Evolutionary conservation across 2,329 filamentous ascomycete species (phyloP).

Genomic region (Fulvia fulva): DNA sequence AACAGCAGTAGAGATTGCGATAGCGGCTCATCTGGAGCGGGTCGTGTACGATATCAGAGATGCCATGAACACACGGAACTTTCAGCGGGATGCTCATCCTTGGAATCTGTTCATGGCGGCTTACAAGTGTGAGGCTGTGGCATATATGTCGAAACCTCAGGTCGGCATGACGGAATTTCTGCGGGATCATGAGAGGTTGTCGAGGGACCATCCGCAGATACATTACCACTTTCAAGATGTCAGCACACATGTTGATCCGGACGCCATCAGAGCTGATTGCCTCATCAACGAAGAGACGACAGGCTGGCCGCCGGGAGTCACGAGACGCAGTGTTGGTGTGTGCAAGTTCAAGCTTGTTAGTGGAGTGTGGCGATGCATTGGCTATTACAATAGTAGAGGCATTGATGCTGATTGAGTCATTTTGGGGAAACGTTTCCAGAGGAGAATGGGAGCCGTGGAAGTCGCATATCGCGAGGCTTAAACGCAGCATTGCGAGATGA

Average conservation of each 20-base stretch:
- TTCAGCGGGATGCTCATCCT: not conserved
- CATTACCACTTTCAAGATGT: not conserved
- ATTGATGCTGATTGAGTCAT: not conserved
- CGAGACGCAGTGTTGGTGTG: not conserved
- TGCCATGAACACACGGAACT: not conserved
- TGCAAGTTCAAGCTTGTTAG: not conserved
- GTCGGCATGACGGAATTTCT: not conserved
- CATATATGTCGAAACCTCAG: not conserved
- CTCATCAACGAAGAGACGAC: not conserved
- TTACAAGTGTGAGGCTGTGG: not conserved
- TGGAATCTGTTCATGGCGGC: not conserved
- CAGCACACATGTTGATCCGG: not conserved
- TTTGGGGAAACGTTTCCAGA: not conserved
- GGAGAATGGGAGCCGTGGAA: not conserved
- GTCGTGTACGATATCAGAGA: not conserved
- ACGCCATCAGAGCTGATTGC: not conserved
- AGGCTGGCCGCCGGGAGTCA: not conserved
- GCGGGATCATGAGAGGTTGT: not conserved
- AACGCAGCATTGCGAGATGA: no score
- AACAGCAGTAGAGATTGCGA: not conserved
- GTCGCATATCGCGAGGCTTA: not conserved
- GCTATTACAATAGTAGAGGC: not conserved
- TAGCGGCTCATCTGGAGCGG: not conserved
- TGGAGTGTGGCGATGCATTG: not conserved
- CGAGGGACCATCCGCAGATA: not conserved